Evolutionary conservation across 1,284 basidiomycete species (phyloP), one percentile per base, ranked within the genome.

Genomic region (Puccinia brachypodii): DNA sequence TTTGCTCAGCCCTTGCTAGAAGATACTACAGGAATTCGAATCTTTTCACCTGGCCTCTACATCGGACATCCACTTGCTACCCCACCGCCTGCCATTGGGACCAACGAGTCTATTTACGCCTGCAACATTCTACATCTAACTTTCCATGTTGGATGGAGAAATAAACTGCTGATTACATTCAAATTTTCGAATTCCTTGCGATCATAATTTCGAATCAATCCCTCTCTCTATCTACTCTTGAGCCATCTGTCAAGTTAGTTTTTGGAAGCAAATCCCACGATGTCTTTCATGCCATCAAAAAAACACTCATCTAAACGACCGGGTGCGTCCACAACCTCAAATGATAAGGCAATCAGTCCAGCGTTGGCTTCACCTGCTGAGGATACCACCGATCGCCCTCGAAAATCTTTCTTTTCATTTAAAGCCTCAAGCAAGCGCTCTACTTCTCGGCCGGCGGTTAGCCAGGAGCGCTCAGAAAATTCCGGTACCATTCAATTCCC

Each of bases 351-450:
- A 40, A 40, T 31, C 31, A 31, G 19, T 47, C 68, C 68, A 47
- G 8, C 40, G 16, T 16, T 47, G 16, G 4, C 68, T n/a, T 44
- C 44, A 50, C 71, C 42, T 14, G 13, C 31, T 25, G 33, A 50
- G n/a, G 47, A 50, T 58, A 19, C 42, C 2, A 13, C 44, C 47
- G 47, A 40, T 14, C 72, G 72, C 3, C 53, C 72, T 16, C 31
- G 72, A n/a, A 74, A 74, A 42, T 74, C 72, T 28, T 74, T 74
- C 53, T 74, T 74, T 56, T 74, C 72, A 16, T 74, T 74, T 31
- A 74, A 74, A 60, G 3, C 72, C 36, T 56, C 72, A 3, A 28
- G 3, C 36, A 74, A 74, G 13, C 72, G 72, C 9, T 40, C 47
- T 22, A 40, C 6, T 38, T 56, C 53, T 42, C 72, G 72, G 36